Evolutionary conservation across 1,284 basidiomycete genomes (phyloP).

Genomic region (Farysia itapuensis): DNA sequence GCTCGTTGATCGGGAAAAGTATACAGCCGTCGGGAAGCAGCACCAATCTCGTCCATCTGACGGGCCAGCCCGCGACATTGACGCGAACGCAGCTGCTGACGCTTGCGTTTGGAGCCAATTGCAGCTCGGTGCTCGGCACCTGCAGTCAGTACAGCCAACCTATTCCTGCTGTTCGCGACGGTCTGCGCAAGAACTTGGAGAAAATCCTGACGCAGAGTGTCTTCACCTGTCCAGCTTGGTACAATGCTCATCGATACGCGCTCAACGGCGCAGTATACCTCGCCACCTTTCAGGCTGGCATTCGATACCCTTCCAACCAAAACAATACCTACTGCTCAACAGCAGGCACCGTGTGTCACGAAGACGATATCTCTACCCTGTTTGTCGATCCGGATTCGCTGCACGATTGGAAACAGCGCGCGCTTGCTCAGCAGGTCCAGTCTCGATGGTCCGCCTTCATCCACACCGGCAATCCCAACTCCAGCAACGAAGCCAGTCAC

Average conservation of each 20-base stretch:
- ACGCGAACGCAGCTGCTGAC: conserved; percentile 8
- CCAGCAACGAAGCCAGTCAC: not conserved
- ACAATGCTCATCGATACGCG: conserved; percentile 25
- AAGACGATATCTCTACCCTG: conserved; percentile 47
- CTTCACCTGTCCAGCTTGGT: conserved; percentile 38
- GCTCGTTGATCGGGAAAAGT: conserved; percentile 11
- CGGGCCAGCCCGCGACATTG: conserved; percentile 7
- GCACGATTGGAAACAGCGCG: not conserved
- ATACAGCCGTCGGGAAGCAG: conserved; percentile 6
- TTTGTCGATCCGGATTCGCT: conserved; percentile 21
- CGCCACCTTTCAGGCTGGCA: conserved; percentile 22
- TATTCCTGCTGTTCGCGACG: conserved; percentile 11
- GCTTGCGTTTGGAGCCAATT: conserved; percentile 31
- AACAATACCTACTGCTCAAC: conserved; percentile 35
- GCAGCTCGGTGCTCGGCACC: conserved; percentile 1
- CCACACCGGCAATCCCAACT: conserved; percentile 31
- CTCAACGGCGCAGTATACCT: conserved; percentile 8
- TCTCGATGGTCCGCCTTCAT: conserved; percentile 33
- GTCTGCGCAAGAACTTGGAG: conserved; percentile 28
- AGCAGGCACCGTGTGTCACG: conserved; percentile 37
- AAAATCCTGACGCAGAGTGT: conserved; percentile 32
- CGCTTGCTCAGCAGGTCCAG: conserved; percentile 25
- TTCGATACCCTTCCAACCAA: conserved; percentile 30
- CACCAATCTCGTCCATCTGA: conserved; percentile 3
- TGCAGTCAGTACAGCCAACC: conserved; percentile 9